Conservation (phyloP, 2,329 filamentous ascomycete genomes). For the Fusarium udum region DNA sequence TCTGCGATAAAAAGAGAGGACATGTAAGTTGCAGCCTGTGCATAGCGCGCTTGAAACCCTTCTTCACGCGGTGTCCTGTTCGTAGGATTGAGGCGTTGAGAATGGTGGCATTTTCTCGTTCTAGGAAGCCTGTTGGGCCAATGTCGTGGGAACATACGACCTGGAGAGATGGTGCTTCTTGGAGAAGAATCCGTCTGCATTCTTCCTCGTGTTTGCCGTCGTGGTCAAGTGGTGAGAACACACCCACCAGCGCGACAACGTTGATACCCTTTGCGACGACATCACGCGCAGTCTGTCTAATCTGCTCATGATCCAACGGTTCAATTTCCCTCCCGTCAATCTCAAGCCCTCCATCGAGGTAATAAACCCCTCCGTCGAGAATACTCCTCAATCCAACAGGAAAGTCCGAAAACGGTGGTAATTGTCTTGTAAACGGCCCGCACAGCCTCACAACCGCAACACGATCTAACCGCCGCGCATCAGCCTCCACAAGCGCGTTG, state of each 20-base stretch:
- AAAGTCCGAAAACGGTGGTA: slow-evolving; percentile 59
- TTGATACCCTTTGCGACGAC: slow-evolving; percentile 50
- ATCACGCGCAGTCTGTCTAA: slow-evolving; percentile 46
- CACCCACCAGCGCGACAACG: slow-evolving; percentile 54
- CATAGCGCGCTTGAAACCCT: slow-evolving; percentile 59
- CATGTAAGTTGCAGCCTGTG: slow-evolving; percentile 52
- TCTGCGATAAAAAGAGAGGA: slow-evolving; percentile 61
- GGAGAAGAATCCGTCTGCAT: slow-evolving; percentile 50
- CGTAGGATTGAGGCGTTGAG: slow-evolving; percentile 62
- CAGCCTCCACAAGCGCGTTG: slow-evolving; percentile 59
- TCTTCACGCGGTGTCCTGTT: slow-evolving; percentile 58
- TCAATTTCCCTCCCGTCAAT: slow-evolving; percentile 59
- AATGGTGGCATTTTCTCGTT: slow-evolving; percentile 64
- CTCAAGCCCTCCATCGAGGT: slow-evolving; percentile 58
- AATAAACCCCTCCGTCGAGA: slow-evolving; percentile 53
- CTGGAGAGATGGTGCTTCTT: slow-evolving; percentile 47
- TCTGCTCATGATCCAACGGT: slow-evolving; percentile 50
- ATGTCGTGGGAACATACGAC: slow-evolving; percentile 57
- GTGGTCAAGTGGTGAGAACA: slow-evolving; percentile 58
- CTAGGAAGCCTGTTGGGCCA: slow-evolving; percentile 55
- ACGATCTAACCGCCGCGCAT: slow-evolving; percentile 53
- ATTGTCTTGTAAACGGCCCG: slow-evolving; percentile 55
- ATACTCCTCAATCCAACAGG: slow-evolving; percentile 52
- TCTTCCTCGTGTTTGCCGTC: slow-evolving; percentile 52
- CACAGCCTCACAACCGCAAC: slow-evolving; percentile 59